These are phyloP conservation scores for Candida parachauliodes DNA, from an alignment of 805 yeast species.

Conservation along the genomic window DNA sequence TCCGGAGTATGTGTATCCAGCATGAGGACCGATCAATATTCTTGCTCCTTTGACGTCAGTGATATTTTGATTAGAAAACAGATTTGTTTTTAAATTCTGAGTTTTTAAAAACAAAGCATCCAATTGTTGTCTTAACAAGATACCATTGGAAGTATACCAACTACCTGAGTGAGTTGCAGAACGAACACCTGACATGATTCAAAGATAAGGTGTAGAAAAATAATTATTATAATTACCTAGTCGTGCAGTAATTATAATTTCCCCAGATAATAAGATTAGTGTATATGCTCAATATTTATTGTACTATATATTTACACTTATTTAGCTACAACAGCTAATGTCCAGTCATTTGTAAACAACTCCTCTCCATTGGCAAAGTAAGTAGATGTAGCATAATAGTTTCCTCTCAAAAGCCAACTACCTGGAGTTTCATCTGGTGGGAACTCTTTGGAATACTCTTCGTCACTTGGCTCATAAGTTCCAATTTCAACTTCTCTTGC, in stretches of 20 bases:
- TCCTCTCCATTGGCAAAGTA: slow-evolving; percentile 31
- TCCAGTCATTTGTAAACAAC: slow-evolving; percentile 29
- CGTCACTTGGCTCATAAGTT: slow-evolving; percentile 31
- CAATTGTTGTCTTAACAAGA: slow-evolving; percentile 48
- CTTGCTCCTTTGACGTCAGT: slow-evolving; percentile 31
- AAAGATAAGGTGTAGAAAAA: too few relatives aligned
- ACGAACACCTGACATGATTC: slow-evolving; percentile 25
- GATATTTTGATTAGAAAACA: slow-evolving; percentile 46
- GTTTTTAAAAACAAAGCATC: slow-evolving; percentile 42
- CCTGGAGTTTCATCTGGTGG: slow-evolving; percentile 36
- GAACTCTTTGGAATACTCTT: slow-evolving; percentile 26
- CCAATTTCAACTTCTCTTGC: slow-evolving; percentile 29
- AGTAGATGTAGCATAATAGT: slow-evolving; percentile 26
- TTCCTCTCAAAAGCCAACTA: slow-evolving; percentile 37
- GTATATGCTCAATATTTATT: too few relatives aligned
- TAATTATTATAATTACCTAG: background rate
- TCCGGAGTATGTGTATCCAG: slow-evolving; percentile 87
- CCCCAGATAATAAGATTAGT: too few relatives aligned
- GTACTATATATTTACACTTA: too few relatives aligned
- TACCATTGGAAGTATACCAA: slow-evolving; percentile 65
- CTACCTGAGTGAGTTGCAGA: slow-evolving; percentile 88
- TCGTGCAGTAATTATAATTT: background rate
- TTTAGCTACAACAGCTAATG: slow-evolving; percentile 25
- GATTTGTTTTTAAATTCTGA: background rate
- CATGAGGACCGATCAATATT: slow-evolving; percentile 58